A percentile compares a stretch with the other conserved stretches of the same genome.
Conservation (phyloP, 108 stramenopile genomes). For the Fistulifera pelliculosa region DNA sequence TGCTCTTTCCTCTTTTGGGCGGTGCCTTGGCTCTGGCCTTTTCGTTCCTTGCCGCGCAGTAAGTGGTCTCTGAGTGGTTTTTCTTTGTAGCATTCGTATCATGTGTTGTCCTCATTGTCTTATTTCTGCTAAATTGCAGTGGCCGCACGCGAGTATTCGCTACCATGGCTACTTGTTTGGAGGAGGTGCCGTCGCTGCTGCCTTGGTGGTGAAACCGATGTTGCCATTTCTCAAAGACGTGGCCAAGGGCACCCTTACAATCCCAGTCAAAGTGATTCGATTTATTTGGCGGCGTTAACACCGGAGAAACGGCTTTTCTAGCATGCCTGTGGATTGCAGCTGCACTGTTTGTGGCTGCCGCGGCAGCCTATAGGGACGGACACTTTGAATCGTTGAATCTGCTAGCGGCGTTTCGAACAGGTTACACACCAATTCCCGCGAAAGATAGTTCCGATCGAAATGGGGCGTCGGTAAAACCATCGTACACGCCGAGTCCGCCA, state of each 20-base stretch:
- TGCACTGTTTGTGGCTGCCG: conserved; percentile 38
- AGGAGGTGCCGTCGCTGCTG: conserved; percentile 44
- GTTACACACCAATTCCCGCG: conserved; percentile 12
- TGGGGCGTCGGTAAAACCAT: conserved; percentile 5
- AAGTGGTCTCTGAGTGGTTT: conserved; percentile 9
- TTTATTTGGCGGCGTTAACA: conserved; percentile 1
- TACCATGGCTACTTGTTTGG: conserved; percentile 44
- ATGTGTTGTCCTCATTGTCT: no score
- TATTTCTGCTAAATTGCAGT: no score
- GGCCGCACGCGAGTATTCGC: conserved; percentile 31
- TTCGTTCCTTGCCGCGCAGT: conserved; percentile 24
- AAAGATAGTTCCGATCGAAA: conserved; percentile 6
- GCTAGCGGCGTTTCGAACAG: conserved; percentile 2
- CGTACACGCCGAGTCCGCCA: conserved; percentile 20
- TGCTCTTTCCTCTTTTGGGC: conserved; percentile 32
- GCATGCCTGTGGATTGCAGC: conserved; percentile 49
- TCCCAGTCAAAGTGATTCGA: conserved; percentile 6
- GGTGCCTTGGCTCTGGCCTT: conserved; percentile 22
- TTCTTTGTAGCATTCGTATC: no score
- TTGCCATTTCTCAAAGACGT: conserved; percentile 31
- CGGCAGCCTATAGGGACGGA: conserved; percentile 50
- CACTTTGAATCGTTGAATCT: conserved; percentile 16
- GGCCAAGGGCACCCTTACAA: conserved; percentile 31
- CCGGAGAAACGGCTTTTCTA: conserved; percentile 11
- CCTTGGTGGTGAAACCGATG: conserved; percentile 30